Conservation (phyloP, 352 stramenopile genomes). For the Pythium phragmitis region DNA sequence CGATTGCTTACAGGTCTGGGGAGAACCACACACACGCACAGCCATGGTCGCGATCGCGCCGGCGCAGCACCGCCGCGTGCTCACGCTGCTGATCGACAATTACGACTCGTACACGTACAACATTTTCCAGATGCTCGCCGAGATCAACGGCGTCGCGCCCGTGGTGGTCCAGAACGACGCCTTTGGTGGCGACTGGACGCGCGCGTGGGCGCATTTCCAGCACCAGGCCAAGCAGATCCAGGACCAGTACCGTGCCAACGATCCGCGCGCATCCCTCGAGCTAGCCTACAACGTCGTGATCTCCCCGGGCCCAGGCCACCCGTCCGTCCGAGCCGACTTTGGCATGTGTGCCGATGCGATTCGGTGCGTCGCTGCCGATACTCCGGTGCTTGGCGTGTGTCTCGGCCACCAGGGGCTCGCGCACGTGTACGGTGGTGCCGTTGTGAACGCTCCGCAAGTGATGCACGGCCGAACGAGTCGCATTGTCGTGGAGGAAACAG, state of each 20-base stretch:
- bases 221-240: conserved; percentile 28
- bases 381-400: conserved; percentile 95
- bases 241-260: conserved; percentile 6
- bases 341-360: conserved; percentile 87
- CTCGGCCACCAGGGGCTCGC: conserved; percentile 96
- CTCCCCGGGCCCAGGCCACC: conserved; percentile 91
- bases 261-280: neutral
- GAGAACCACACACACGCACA: too few relatives aligned
- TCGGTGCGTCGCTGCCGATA: conserved; percentile 8
- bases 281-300: conserved; percentile 85
- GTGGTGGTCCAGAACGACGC: conserved; percentile 94
- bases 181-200: conserved; percentile 64
- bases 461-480: conserved; percentile 94
- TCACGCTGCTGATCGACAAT: conserved; percentile 95
- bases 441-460: conserved; percentile 81
- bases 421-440: conserved; percentile 80
- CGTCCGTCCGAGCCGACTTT: conserved; percentile 75
- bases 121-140: conserved; percentile 92
- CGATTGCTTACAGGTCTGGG: too few relatives aligned
- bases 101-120: conserved; percentile 99
- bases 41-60: conserved; percentile 33
- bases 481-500: conserved; percentile 37
- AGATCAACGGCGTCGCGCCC: conserved; percentile 87
- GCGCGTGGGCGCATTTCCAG: conserved; percentile 58
- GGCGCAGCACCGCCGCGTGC: conserved; percentile 31